Conservation (phyloP, 139 green algal genomes). For the Chlorella sp. region DNA sequence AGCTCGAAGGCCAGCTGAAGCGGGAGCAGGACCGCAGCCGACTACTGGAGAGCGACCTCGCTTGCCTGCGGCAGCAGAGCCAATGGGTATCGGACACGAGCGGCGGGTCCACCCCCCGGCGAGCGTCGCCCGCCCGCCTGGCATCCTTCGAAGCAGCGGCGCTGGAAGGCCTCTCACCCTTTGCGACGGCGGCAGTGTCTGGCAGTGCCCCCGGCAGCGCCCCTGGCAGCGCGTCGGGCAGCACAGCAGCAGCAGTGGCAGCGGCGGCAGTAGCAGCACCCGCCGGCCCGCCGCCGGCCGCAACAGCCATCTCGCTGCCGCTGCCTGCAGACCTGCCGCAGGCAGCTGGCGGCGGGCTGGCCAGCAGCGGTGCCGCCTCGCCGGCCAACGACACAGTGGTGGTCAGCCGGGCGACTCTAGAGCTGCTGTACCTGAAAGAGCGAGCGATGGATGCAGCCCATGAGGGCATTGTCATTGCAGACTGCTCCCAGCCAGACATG, state of each 20-base stretch:
- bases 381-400: constrained; percentile 49
- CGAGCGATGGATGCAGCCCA: constrained; percentile 77
- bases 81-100: background rate
- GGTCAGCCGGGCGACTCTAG: constrained; percentile 61
- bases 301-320: background rate
- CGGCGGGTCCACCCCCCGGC: background rate
- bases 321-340: background rate
- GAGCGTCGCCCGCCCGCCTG: background rate
- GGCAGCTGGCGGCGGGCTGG: background rate
- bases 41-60: constrained; percentile 50
- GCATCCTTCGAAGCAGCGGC: background rate
- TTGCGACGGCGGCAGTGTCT: background rate
- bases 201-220: background rate
- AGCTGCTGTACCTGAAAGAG: constrained; percentile 82
- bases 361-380: background rate
- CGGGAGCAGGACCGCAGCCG: constrained; percentile 39
- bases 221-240: background rate
- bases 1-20: constrained; percentile 47
- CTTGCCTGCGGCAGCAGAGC: constrained; percentile 27
- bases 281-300: background rate
- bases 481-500: constrained; percentile 77
- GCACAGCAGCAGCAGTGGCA: background rate
- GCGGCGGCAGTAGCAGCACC: background rate
- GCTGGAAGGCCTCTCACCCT: background rate
- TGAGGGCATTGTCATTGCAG: constrained; percentile 87